Percentiles rank a stretch among this genome's conserved stretches.
Evolutionary conservation across 2,329 filamentous ascomycete genomes (phyloP).

Genomic region (Harringtonia lauricola): DNA sequence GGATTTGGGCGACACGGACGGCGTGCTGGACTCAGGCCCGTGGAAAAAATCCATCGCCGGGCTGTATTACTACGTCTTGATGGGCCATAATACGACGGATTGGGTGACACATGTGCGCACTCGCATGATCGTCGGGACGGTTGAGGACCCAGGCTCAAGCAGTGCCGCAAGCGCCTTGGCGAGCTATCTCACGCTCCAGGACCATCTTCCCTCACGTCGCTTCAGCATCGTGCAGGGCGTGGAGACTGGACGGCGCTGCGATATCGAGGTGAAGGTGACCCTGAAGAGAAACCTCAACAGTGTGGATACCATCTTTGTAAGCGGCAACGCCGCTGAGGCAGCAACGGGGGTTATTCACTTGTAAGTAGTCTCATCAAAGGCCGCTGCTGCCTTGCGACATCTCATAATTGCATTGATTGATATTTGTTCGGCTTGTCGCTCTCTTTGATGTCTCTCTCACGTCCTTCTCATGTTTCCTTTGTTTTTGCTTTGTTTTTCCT

Average conservation of each 20-base stretch:
- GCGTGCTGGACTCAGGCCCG: slow-evolving; percentile 35
- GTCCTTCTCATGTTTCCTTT: no score
- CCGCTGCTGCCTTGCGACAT: no score
- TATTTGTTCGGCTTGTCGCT: no score
- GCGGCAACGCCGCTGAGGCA: slow-evolving; percentile 19
- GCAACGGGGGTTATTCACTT: slow-evolving; percentile 14
- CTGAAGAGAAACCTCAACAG: slow-evolving; percentile 1
- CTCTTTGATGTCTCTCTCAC: no score
- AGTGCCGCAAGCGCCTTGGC: slow-evolving; percentile 48
- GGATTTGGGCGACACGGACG: slow-evolving; percentile 19
- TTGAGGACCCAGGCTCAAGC: slow-evolving; percentile 53
- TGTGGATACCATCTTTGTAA: slow-evolving; percentile 16
- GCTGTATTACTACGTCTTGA: slow-evolving; percentile 47
- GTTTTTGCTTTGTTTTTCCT: no score
- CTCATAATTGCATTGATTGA: no score
- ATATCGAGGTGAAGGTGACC: slow-evolving; percentile 34
- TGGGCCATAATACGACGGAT: background rate
- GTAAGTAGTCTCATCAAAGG: no score
- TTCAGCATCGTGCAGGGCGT: slow-evolving; percentile 51
- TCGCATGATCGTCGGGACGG: slow-evolving; percentile 43
- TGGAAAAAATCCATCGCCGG: slow-evolving; percentile 44
- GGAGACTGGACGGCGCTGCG: slow-evolving; percentile 52
- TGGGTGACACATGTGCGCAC: slow-evolving; percentile 34
- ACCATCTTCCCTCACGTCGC: no score
- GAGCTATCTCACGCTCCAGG: slow-evolving; percentile 39